These are phyloP conservation scores for Aspergillus sp. DNA, from an alignment of 2,329 filamentous ascomycete genomes.

Conservation along the genomic window DNA sequence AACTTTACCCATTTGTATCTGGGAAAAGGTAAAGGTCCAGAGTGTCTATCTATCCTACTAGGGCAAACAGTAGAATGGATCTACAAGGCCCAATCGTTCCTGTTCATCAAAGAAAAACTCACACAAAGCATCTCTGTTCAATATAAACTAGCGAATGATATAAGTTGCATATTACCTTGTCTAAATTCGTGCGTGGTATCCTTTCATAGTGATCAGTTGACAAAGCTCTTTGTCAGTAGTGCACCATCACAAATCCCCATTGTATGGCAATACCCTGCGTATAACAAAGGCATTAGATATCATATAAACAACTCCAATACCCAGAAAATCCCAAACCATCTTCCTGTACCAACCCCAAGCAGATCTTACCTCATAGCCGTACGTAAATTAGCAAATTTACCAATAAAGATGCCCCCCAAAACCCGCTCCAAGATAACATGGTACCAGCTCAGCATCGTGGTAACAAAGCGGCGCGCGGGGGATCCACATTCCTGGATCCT, in stretches of 20 bases:
- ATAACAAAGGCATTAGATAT: background rate
- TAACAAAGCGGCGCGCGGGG: background rate
- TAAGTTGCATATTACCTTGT: too few species aligned
- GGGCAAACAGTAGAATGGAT: too few species aligned
- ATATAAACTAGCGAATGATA: too few species aligned
- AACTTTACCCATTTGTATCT: too few species aligned
- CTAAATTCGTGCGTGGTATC: background rate
- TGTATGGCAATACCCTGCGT: background rate
- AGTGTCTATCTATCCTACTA: too few species aligned
- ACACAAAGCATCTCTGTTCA: too few species aligned
- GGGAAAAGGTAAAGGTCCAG: accelerated
- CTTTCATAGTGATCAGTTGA: background rate
- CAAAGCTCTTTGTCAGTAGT: background rate
- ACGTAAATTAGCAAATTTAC: background rate
- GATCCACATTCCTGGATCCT: background rate
- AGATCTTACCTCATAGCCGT: background rate
- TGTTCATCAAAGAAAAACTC: too few species aligned
- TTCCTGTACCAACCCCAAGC: background rate
- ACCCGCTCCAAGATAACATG: background rate
- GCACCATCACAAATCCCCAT: background rate
- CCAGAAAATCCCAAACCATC: background rate
- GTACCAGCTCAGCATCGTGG: background rate
- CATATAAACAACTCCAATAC: background rate
- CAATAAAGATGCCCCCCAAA: background rate
- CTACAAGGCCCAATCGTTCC: too few species aligned